phyloP scores from a whole-genome alignment of 768 basidiomycete species.

The Chalciporus chontae region DNA sequence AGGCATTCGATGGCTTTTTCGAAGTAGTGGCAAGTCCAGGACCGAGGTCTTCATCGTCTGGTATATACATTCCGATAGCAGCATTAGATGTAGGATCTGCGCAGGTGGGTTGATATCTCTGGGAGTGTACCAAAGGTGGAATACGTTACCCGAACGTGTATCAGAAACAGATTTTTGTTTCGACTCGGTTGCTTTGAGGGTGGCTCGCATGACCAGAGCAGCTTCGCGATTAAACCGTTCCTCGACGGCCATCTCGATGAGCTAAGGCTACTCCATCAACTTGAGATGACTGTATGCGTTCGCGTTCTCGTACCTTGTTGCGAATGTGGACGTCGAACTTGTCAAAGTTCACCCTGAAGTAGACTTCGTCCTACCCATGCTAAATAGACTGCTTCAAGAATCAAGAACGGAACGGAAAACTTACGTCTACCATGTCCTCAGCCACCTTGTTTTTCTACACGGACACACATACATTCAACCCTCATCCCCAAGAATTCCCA shows the following conservation, averaged over 20 bases:
- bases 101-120: background rate
- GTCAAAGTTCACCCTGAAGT: slow-evolving; percentile 87
- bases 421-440: slow-evolving; percentile 65
- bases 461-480: slow-evolving; percentile 22
- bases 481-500: background rate
- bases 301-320: slow-evolving; percentile 58
- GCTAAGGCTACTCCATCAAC: slow-evolving; percentile 39
- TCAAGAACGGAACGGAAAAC: slow-evolving; percentile 20
- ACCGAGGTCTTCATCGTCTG: slow-evolving; percentile 60
- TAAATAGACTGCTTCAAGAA: background rate
- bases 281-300: background rate
- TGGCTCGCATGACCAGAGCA: slow-evolving; percentile 65
- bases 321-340: slow-evolving; percentile 85
- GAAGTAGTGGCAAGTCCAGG: slow-evolving; percentile 56
- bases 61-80: slow-evolving; percentile 58
- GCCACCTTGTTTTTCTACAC: slow-evolving; percentile 42
- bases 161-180: slow-evolving; percentile 62
- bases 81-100: slow-evolving; percentile 66
- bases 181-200: slow-evolving; percentile 65
- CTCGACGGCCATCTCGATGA: slow-evolving; percentile 70
- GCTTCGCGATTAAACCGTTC: slow-evolving; percentile 80
- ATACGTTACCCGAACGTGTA: slow-evolving; percentile 53
- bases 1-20: slow-evolving; percentile 51
- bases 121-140: background rate
- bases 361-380: slow-evolving; percentile 55